Conservation (phyloP, 2,329 filamentous ascomycete species). For the Albophoma yamanashiensis region DNA sequence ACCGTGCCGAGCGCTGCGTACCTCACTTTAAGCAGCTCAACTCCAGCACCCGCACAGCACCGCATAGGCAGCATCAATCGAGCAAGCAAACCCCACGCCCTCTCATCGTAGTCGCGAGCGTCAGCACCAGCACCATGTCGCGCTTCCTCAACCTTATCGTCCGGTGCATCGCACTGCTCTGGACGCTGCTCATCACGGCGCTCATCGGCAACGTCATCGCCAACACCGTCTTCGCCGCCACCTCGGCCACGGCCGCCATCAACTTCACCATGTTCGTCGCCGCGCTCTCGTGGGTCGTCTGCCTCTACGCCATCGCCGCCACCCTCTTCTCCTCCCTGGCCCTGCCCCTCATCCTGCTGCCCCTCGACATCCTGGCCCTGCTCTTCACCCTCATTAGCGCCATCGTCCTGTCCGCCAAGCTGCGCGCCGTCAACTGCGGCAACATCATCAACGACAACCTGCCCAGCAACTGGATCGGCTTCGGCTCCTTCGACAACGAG, state of each 20-base stretch:
- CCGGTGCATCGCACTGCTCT: constrained; percentile 39
- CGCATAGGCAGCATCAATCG: not conserved
- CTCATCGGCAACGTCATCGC: constrained; percentile 50
- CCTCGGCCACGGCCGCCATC: constrained; percentile 34
- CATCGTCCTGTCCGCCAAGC: constrained; percentile 59
- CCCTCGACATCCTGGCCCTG: constrained; percentile 46
- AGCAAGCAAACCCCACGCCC: not conserved
- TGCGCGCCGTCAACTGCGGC: constrained; percentile 58
- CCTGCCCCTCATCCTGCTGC: constrained; percentile 40
- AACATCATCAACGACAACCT: constrained; percentile 27
- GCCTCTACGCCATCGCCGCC: constrained; percentile 50
- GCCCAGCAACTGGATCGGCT: constrained; percentile 45
- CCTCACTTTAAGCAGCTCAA: not conserved
- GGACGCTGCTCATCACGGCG: constrained; percentile 41
- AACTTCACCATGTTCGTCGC: constrained; percentile 62
- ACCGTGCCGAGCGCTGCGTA: not conserved
- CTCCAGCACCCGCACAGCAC: not conserved
- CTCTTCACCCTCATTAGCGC: constrained; percentile 63
- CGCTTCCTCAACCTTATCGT: constrained; percentile 33
- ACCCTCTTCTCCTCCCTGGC: constrained; percentile 41
- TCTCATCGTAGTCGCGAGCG: not conserved
- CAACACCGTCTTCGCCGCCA: constrained; percentile 31
- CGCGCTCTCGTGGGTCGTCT: constrained; percentile 52
- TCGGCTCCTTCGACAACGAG: constrained; percentile 44
- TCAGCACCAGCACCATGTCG: constrained; percentile 10